Base-by-base conservation (phyloP, 768 basidiomycete species). In the Russula dissimulans region DNA sequence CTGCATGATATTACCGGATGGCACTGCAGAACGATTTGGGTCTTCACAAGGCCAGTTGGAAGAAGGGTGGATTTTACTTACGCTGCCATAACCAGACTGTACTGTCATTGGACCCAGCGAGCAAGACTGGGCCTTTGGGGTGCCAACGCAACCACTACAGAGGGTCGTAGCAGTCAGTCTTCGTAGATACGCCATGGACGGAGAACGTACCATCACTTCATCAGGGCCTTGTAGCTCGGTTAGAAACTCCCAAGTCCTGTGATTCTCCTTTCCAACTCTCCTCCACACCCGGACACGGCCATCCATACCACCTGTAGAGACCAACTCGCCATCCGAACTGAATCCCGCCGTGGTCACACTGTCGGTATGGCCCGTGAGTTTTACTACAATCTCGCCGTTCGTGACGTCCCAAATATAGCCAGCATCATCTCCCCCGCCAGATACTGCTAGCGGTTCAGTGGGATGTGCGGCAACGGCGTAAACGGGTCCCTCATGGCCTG, bases 61-160 rank as follows among this genome's bases (percentile, higher is more conserved):
- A 29, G 41, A 9, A 15, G 14, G n/a, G 11, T 48, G 42, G 17
- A 5, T 56, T 18, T 22, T n/a, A 74, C 87, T 67, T 72, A 97
- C 95, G 75, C 77, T 97, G 92, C 94, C 94, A 99, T 65, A 99
- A 76, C 97, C 97, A 99, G 29, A 93, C 84, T 0, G 90, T 95
- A 7, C 87, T 81, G 72, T 98, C 95, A 66, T 95, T 91, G 8
- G 91, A 88, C 44, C 97, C 97, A 1, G 90, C 93, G 5, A 97
- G 79, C 0, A 99, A 79, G 2, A 95, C 87, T 42, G 77, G 74
- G 5, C 95, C 97, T 70, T 86, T 95, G 0, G 97, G 97, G 77
- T 99, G 97, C 95, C 95, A 99, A 75, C 84, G 79, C 52, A 98
- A 69, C 81, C 91, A 97, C 95, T 97, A 59, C 18, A 60, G 5